These are phyloP conservation scores for Jamesozyma jinghongensis DNA, from an alignment of 805 yeast species.

Conservation along the genomic window DNA sequence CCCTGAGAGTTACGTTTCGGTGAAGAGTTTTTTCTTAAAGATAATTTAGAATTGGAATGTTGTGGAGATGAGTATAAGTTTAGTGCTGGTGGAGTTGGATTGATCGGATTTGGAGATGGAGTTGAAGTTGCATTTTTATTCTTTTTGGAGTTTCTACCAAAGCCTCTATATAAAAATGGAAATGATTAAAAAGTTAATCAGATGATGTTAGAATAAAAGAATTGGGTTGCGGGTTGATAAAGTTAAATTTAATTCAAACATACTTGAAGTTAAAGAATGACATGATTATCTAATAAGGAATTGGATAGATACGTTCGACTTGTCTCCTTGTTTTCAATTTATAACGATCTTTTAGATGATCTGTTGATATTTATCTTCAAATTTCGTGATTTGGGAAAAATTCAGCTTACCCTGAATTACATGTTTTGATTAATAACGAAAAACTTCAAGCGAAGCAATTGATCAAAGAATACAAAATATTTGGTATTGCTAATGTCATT, in stretches of 20 bases:
- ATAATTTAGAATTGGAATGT: constrained; percentile 38
- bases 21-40: constrained; percentile 34
- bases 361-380: no score
- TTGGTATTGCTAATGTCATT: no score
- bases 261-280: constrained; percentile 27
- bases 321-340: no score
- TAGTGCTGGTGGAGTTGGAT: constrained; percentile 14
- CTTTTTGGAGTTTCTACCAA: constrained; percentile 48
- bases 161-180: constrained; percentile 34
- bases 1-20: constrained; percentile 23
- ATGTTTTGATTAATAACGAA: no score
- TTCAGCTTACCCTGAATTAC: no score
- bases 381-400: no score
- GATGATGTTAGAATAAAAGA: constrained; percentile 6
- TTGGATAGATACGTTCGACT: background rate
- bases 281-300: constrained; percentile 9
- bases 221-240: background rate
- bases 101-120: constrained; percentile 4
- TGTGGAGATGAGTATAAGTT: constrained; percentile 32
- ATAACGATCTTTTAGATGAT: no score
- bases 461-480: no score
- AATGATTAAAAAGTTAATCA: background rate
- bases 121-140: constrained; percentile 30
- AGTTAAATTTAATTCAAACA: no score
- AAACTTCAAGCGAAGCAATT: no score